Percentiles rank a stretch among this genome's conserved stretches.
These are phyloP conservation scores for Xylaria polymorpha DNA, from an alignment of 2,329 filamentous ascomycete species.

Conservation along the genomic window DNA sequence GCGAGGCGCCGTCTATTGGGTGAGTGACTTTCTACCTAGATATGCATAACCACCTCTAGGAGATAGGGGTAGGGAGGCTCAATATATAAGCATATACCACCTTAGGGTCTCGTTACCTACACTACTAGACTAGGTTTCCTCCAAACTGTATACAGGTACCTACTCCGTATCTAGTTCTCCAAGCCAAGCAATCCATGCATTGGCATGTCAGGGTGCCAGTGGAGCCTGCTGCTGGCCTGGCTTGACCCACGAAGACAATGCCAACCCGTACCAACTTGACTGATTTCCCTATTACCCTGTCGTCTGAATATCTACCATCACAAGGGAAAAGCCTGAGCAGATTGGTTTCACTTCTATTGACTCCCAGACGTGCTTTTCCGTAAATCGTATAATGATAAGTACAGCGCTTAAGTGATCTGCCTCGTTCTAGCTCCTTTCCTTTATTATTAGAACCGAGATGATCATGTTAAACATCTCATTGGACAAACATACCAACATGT, in stretches of 20 bases:
- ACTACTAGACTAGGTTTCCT: neutral
- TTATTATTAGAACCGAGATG: conserved; percentile 19
- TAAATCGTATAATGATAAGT: conserved; percentile 10
- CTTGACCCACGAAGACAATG: neutral
- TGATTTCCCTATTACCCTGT: neutral
- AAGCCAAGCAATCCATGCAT: neutral
- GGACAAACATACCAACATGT: conserved; percentile 18
- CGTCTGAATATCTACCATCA: neutral
- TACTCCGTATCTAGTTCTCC: too few species aligned
- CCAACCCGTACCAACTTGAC: neutral
- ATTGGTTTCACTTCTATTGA: conserved; percentile 18
- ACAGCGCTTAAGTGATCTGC: neutral
- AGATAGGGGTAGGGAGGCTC: neutral
- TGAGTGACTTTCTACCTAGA: conserved; percentile 11
- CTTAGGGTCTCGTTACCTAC: neutral
- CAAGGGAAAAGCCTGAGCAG: neutral
- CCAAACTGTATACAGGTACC: neutral
- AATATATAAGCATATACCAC: neutral
- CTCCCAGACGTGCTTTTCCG: conserved; percentile 5
- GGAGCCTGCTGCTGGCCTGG: neutral
- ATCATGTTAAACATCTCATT: conserved; percentile 2
- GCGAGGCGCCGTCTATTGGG: conserved; percentile 17
- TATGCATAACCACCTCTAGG: neutral
- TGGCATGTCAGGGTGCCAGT: neutral
- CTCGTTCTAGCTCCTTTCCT: neutral